Base-by-base conservation (phyloP, 345 rosid genomes). In the Cardiospermum halicacabum region DNA sequence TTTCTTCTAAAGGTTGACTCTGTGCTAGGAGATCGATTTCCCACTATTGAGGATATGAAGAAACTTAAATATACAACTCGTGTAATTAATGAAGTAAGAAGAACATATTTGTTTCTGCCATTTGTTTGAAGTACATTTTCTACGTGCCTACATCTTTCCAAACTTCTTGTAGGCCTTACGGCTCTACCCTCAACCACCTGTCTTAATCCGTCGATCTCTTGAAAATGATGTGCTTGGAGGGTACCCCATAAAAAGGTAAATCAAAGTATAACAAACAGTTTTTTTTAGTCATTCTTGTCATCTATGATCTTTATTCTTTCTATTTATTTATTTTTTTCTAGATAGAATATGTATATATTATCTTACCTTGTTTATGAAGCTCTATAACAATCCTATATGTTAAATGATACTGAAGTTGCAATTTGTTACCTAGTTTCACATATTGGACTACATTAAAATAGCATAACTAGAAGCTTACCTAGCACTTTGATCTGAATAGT, bases 141-240 rank as follows among this genome's bases (percentile, higher is more conserved):
- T 73, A 3, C 31, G 42, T 63, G 22, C 61, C 26, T 25, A 34
- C 34, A 45, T 27, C 3, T n/a, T 62, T 66, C 48, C 43, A 57
- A 48, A 27, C n/a, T 69, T 60, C 77, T 49, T 77, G 77, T 76
- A 93, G 96, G 88, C 96, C 50, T 65, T 93, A 80, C 80, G 98
- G 79, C 81, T 93, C 61, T 93, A 90, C 71, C 98, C 98, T 47
- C 98, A 93, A 67, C 98, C 98, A 59, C 98, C 98, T 16, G 97
- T 93, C 63, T 75, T 93, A 53, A 93, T 93, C 57, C 97, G 97
- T 5, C 96, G 98, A 55, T 90, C 97, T 62, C 39, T 88, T 32
- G 84, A 79, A 57, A 73, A 74, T 25, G 98, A 93, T 72, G 56
- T 75, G 54, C 97, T 93, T 62, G 98, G 97, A 60, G 69, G 68